Conservation (phyloP, 2,329 filamentous ascomycete genomes). For the Alternaria novae-zelandiae region DNA sequence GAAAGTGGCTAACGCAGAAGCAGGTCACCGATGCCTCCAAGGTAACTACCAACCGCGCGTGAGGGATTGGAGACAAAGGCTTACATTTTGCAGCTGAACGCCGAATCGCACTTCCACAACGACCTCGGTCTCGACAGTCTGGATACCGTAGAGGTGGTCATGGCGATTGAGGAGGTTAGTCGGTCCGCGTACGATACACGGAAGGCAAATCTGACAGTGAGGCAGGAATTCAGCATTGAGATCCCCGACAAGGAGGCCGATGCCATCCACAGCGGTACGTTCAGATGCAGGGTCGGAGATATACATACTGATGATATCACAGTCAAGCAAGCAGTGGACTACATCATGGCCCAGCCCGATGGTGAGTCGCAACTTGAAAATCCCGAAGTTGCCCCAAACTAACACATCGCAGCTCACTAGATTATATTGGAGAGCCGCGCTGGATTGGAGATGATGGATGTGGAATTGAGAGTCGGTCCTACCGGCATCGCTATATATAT, state of each 20-base stretch:
- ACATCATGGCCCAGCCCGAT: slow-evolving; percentile 92
- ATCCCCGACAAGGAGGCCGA: slow-evolving; percentile 98
- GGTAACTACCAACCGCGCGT: slow-evolving; percentile 49
- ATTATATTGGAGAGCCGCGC: slow-evolving; percentile 19
- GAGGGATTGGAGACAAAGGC: slow-evolving; percentile 6
- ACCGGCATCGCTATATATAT: slow-evolving; percentile 47
- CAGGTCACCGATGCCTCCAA: slow-evolving; percentile 69
- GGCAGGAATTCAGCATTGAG: slow-evolving; percentile 85
- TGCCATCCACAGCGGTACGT: slow-evolving; percentile 88
- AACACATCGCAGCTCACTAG: slow-evolving; percentile 44
- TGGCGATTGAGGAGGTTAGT: slow-evolving; percentile 97
- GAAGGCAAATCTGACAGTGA: slow-evolving; percentile 16
- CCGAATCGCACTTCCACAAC: slow-evolving; percentile 89
- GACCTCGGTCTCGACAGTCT: slow-evolving; percentile 96
- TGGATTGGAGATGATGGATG: slow-evolving; percentile 32
- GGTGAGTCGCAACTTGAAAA: slow-evolving; percentile 63
- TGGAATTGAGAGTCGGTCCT: slow-evolving; percentile 39
- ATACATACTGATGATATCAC: slow-evolving; percentile 42
- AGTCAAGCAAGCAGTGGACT: slow-evolving; percentile 95
- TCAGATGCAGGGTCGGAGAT: not conserved
- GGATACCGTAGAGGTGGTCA: slow-evolving; percentile 98
- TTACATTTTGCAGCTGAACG: slow-evolving; percentile 70
- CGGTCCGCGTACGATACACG: slow-evolving; percentile 6
- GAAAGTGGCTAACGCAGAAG: slow-evolving; percentile 34
- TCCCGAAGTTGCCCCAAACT: slow-evolving; percentile 14